Evolutionary conservation across 2,329 filamentous ascomycete genomes (phyloP).

Genomic region (Aspergillus neoniger): DNA sequence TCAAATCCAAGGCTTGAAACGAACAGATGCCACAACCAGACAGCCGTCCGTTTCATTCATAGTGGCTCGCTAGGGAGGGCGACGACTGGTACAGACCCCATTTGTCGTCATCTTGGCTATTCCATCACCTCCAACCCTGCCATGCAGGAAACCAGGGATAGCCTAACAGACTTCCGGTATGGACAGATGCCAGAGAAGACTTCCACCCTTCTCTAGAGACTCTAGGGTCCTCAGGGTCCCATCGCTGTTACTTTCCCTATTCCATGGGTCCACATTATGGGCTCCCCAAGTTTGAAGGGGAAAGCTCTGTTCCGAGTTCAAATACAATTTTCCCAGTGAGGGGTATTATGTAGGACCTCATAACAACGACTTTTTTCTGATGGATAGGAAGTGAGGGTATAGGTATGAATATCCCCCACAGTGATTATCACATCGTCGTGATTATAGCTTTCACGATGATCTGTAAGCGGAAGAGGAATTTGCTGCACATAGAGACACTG

Average conservation of each 20-base stretch:
- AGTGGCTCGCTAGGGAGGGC: neutral
- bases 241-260: neutral
- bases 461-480: neutral
- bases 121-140: neutral
- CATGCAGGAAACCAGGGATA: neutral
- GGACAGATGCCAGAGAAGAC: neutral
- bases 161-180: neutral
- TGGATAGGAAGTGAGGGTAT: neutral
- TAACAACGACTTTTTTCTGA: neutral
- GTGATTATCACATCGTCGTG: neutral
- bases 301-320: neutral
- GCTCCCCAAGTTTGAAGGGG: neutral
- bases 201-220: neutral
- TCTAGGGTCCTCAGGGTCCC: conserved; percentile 1
- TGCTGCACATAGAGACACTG: neutral
- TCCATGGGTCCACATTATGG: neutral
- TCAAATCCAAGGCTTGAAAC: conserved; percentile 2
- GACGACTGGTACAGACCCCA: neutral
- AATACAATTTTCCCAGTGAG: no score
- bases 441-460: neutral
- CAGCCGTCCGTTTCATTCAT: conserved; percentile 2
- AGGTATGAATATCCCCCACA: neutral
- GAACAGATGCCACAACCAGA: neutral
- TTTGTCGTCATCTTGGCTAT: neutral
- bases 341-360: neutral